Evolutionary conservation across 2,329 filamentous ascomycete genomes (phyloP).

Genomic region (Cadophora sp.): DNA sequence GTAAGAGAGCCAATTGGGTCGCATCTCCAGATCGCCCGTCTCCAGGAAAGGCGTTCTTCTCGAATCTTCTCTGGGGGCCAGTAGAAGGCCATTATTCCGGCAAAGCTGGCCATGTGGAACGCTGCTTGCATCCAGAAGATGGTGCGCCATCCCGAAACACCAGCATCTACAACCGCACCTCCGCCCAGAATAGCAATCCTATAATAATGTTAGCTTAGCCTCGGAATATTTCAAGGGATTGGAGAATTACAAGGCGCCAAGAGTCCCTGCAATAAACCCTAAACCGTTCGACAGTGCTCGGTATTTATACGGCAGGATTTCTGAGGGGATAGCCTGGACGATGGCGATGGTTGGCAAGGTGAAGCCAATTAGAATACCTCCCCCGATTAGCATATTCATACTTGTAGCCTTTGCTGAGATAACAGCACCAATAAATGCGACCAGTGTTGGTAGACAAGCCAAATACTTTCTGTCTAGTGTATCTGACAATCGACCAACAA

Average conservation of each 20-base stretch:
- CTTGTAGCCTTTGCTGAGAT: constrained; percentile 60
- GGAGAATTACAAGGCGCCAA: constrained; percentile 57
- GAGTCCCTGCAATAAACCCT: constrained; percentile 55
- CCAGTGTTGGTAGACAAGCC: constrained; percentile 57
- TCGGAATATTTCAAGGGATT: neutral
- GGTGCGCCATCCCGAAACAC: constrained; percentile 57
- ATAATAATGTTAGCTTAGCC: neutral
- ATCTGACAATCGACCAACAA: constrained; percentile 63
- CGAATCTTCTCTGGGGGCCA: constrained; percentile 50
- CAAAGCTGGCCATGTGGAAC: constrained; percentile 57
- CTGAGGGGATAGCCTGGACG: constrained; percentile 61
- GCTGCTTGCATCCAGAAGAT: constrained; percentile 66
- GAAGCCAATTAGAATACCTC: constrained; percentile 61
- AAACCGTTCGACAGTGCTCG: constrained; percentile 61
- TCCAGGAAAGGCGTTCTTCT: constrained; percentile 40
- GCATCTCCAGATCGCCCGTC: constrained; percentile 50
- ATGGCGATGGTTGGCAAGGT: constrained; percentile 62
- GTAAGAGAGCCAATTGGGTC: constrained; percentile 56
- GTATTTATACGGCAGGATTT: constrained; percentile 63
- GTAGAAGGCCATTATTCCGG: constrained; percentile 54
- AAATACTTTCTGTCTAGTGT: constrained; percentile 61
- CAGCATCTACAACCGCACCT: constrained; percentile 58
- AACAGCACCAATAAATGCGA: constrained; percentile 60
- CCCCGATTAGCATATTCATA: constrained; percentile 62
- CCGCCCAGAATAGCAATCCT: constrained; percentile 57